Evolutionary conservation across 805 yeast species (phyloP).

Genomic region (Kuraishia capsulata): DNA sequence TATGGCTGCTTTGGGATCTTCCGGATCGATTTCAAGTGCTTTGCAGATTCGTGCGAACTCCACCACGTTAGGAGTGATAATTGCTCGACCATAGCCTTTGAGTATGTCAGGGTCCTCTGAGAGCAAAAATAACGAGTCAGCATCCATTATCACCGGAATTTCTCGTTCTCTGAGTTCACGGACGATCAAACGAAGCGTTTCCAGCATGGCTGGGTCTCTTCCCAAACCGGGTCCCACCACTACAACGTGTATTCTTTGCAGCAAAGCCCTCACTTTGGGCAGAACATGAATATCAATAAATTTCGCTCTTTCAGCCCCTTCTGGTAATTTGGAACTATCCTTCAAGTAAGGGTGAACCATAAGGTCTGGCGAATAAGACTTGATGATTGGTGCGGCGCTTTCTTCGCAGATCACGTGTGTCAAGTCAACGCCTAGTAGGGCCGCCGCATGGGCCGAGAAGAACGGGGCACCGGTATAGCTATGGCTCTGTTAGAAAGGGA

Average conservation of each 20-base stretch:
- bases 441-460: conserved; percentile 80
- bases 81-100: conserved; percentile 45
- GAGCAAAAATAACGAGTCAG: conserved; percentile 74
- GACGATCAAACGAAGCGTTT: conserved; percentile 48
- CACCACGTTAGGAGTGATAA: conserved; percentile 83
- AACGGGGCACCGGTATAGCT: conserved; percentile 93
- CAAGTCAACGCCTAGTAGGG: conserved; percentile 80
- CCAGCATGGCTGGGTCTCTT: conserved; percentile 61
- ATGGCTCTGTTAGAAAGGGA: background rate
- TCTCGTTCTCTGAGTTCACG: conserved; percentile 43
- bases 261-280: conserved; percentile 44
- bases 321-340: conserved; percentile 30
- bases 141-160: conserved; percentile 78
- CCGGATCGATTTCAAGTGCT: conserved; percentile 27
- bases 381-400: conserved; percentile 72
- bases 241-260: conserved; percentile 67
- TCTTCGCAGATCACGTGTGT: conserved; percentile 84
- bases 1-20: conserved; percentile 20
- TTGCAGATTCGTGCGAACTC: conserved; percentile 67
- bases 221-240: conserved; percentile 96
- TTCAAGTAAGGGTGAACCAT: conserved; percentile 92
- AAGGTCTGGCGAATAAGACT: conserved; percentile 81
- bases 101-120: conserved; percentile 48
- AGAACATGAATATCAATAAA: conserved; percentile 36
- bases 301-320: conserved; percentile 5